Evolutionary conservation across 2,329 filamentous ascomycete species (phyloP), one percentile per base, ranked within the genome.

Genomic region (Trichoderma oligosporum): DNA sequence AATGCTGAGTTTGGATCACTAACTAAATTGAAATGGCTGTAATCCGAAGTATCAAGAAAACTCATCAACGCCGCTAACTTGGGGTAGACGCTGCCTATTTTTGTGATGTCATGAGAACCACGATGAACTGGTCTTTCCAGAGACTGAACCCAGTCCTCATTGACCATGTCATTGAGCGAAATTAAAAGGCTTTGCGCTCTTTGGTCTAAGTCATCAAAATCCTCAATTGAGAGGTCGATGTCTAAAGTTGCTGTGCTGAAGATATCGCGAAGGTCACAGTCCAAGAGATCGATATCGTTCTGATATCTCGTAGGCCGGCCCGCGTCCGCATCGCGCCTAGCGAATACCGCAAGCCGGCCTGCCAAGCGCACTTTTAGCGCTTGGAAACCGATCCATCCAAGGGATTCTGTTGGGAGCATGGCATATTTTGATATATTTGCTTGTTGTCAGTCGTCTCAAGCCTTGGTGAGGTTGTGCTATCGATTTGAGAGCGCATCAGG

Each of bases 371-470:
- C 53, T 20, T 56, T 56, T 3, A 56, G 35, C 38, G 39, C 53
- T 31, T 56, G 53, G 6, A 56, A 56, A n/a, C 42, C 39, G 12
- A 46, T 47, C 53, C 53, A 56, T 24, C 29, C 42, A 47, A 56
- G 41, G 4, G 33, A 56, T 16, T 56, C 41, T 0, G 53, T 56
- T 22, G 53, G 53, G 11, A 56, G 53, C 53, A 56, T 56, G 22
- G 53, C 33, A 38, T 39, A n/a, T 38, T 12, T 47, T 4, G 8
- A 1, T n/a, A 4, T 38, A 3, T 22, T 12, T 18, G 12, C 8
- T 6, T 14, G 9, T 11, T 7, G 11, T 44, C n/a, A n/a, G n/a
- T n/a, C n/a, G n/a, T n/a, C n/a, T n/a, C n/a, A n/a, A n/a, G n/a
- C n/a, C 14, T 7, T n/a, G 14, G 7, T 18, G 20, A 14, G 33